Evolutionary conservation across 2,329 filamentous ascomycete species (phyloP), one percentile per base, ranked within the genome.

Genomic region (Allantophomopsis lycopodina): DNA sequence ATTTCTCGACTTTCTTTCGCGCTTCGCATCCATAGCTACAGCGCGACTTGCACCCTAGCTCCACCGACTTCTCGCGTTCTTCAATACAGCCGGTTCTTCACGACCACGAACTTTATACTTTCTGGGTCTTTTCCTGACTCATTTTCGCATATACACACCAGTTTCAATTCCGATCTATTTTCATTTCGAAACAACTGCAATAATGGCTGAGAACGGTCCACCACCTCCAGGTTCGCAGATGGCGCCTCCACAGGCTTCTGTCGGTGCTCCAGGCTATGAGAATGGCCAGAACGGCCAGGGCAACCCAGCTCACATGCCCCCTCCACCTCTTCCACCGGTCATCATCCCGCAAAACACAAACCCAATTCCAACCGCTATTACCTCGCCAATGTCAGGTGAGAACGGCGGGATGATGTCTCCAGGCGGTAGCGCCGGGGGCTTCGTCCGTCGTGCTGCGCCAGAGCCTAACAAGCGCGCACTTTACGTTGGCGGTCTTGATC

Each of bases 391-490:
- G 74, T 83, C 80, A 36, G 79, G 71, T 33, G 69, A 68, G 37
- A 77, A 76, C 52, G 65, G 63, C 46, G 70, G 68, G 43, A 75
- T 94, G 57, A 79, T 91, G 71, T 95, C 91, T 40, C 88, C 91
- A 10, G 82, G 79, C 55, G 87, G 81, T 53, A 84, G 79, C 53
- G 79, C 79, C 44, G 83, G 79, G 45, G 80, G 81, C 46, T 91
- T 85, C 56, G 76, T 83, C 40, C 83, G 91, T 53, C 87, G 91
- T 57, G 83, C 88, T 44, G 91, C 91, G 39, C 91, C 91, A 41
- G 91, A 98, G 68, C 91, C 91, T 47, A 98, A 98, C 70, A 98
- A 98, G 76, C 78, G 91, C 56, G 91, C 91, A 42, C 68, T 98
- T 46, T 98, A 98, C 56, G 85, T 98, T 43, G 91, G 91, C 47